phyloP scores from a whole-genome alignment of 768 basidiomycete species.

The Trametes villosa region DNA sequence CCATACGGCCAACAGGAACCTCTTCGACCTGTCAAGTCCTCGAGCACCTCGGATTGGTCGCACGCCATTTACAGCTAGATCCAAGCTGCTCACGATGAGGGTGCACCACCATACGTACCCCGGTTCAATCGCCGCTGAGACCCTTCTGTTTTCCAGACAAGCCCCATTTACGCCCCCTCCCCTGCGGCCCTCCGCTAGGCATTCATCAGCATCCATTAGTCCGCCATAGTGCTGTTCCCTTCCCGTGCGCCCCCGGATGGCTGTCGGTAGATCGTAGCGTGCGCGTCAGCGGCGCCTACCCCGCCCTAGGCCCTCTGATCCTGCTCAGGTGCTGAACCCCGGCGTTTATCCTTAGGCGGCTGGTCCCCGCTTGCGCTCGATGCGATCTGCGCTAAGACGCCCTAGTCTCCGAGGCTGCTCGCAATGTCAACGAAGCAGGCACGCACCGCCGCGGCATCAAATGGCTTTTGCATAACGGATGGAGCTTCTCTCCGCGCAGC shows the following conservation, averaged over 20 bases:
- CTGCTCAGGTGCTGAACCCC: not conserved
- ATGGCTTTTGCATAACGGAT: conserved; percentile 1
- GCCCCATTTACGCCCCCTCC: conserved; percentile 3
- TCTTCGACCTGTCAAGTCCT: conserved; percentile 1
- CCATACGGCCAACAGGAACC: not conserved
- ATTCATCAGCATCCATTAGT: conserved; percentile 6
- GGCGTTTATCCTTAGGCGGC: conserved; percentile 18
- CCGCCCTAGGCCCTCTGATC: not conserved
- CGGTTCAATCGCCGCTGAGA: conserved; percentile 12
- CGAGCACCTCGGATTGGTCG: not conserved
- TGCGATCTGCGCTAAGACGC: conserved; percentile 8
- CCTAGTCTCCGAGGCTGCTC: conserved; percentile 6
- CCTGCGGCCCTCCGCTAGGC: conserved; percentile 3
- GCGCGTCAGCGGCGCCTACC: conserved; percentile 8
- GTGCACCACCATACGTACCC: conserved; percentile 5
- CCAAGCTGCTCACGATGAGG: conserved; percentile 1
- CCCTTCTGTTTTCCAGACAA: conserved; percentile 9
- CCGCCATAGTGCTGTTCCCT: not conserved
- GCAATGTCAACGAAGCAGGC: conserved; percentile 9
- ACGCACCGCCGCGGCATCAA: conserved; percentile 18
- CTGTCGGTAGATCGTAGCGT: not conserved
- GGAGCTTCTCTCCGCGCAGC: conserved; percentile 6
- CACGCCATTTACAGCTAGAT: conserved; percentile 7
- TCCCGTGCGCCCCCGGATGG: conserved; percentile 4
- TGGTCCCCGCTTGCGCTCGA: conserved; percentile 7